Conservation (phyloP, 106 monocot genomes). For the Apostasia ramifera region DNA sequence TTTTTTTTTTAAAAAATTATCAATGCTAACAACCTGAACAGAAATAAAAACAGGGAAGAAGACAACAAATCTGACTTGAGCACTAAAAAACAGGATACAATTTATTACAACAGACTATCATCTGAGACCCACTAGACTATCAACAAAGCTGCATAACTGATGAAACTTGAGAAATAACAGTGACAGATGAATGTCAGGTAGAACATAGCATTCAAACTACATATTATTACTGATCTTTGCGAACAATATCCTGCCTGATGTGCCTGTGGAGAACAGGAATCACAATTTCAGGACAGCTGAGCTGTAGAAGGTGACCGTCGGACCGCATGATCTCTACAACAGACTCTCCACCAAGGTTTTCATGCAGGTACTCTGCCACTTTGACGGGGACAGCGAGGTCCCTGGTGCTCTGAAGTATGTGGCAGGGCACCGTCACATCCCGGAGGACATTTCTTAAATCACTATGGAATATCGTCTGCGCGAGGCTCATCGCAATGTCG, state of each 20-base stretch:
- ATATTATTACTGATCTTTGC: too few relatives aligned
- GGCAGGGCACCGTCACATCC: slow-evolving; percentile 74
- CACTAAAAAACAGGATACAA: too few relatives aligned
- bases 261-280: slow-evolving; percentile 82
- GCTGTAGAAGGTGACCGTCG: slow-evolving; percentile 89
- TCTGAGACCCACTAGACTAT: too few relatives aligned
- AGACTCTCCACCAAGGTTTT: slow-evolving; percentile 62
- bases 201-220: too few relatives aligned
- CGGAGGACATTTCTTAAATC: slow-evolving; percentile 52
- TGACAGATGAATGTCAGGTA: too few relatives aligned
- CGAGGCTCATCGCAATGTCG: slow-evolving; percentile 78
- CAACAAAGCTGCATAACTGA: too few relatives aligned
- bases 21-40: too few relatives aligned
- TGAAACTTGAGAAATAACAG: too few relatives aligned
- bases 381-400: slow-evolving; percentile 88
- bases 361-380: slow-evolving; percentile 86
- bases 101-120: too few relatives aligned
- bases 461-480: slow-evolving; percentile 79
- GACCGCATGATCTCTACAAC: slow-evolving; percentile 92
- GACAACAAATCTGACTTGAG: too few relatives aligned
- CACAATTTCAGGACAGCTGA: slow-evolving; percentile 84
- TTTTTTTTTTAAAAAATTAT: too few relatives aligned
- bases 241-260: slow-evolving; percentile 60
- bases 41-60: too few relatives aligned
- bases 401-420: slow-evolving; percentile 88